These are phyloP conservation scores for Pythium oligandrum DNA, from an alignment of 352 stramenopile genomes.

Conservation along the genomic window DNA sequence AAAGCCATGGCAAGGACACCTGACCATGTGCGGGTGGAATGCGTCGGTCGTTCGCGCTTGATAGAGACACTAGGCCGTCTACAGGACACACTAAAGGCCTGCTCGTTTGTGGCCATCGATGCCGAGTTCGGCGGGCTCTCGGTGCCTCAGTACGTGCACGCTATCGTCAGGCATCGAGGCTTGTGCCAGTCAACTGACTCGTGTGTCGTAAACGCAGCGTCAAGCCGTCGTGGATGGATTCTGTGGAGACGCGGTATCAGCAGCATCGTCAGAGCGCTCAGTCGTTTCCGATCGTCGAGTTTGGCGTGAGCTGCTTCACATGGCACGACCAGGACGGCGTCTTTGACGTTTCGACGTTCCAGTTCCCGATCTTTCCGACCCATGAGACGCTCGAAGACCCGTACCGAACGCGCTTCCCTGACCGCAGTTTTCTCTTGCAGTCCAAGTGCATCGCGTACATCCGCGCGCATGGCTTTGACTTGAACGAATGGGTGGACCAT, in stretches of 20 bases:
- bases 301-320: conserved; percentile 64
- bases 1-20: too few relatives aligned
- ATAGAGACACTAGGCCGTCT: conserved; percentile 5
- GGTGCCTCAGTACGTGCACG: conserved; percentile 45
- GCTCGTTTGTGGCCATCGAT: conserved; percentile 71
- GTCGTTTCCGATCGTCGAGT: conserved; percentile 70
- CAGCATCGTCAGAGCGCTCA: conserved; percentile 48
- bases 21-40: conserved; percentile 7
- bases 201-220: conserved; percentile 12
- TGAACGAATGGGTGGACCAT: conserved; percentile 73
- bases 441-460: conserved; percentile 76
- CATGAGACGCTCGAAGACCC: conserved; percentile 22
- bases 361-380: conserved; percentile 73
- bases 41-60: conserved; percentile 9
- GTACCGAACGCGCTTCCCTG: conserved; percentile 16
- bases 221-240: conserved; percentile 66
- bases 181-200: neutral
- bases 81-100: conserved; percentile 10
- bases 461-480: conserved; percentile 68
- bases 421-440: conserved; percentile 63
- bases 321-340: conserved; percentile 32
- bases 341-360: conserved; percentile 61
- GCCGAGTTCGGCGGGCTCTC: conserved; percentile 74
- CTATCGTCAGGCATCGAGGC: neutral
- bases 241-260: conserved; percentile 58